Base-by-base conservation (phyloP, 495 filamentous ascomycete species). In the Tuber indicum region DNA sequence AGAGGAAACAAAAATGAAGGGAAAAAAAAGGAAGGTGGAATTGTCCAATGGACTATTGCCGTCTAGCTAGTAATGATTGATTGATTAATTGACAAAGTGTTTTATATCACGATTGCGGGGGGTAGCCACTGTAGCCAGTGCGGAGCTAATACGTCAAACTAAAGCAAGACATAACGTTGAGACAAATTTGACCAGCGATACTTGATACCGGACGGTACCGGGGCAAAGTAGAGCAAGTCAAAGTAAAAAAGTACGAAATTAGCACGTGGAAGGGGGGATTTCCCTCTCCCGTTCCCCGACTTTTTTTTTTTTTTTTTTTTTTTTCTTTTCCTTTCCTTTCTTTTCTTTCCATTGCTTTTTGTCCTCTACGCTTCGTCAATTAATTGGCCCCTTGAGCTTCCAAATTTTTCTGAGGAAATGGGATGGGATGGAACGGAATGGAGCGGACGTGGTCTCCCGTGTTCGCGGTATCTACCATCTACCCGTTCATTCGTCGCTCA, bases 241-340 rank as follows among this genome's bases (percentile, higher is more conserved):
- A 62, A 62, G 26, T 36, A 36, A 66, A 36, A 66, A 36, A 36
- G 58, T 66, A 66, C 8, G 14, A 62, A 32, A 36, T 66, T 66
- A 36, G 58, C 58, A 66, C 58, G 58, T 66, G 58, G 26, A 36
- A 66, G 5, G 12, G 12, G 36, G 26, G 58, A 36, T 66, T 66
- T 66, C 14, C 26, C 26, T 17, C 36, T 77, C 72, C 71, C 71
- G 49, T 78, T 73, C 70, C 72, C 44, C 75, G 58, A 75, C 74
- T 42, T 46, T 74, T 77, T 44, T 81, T 81, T 81, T 72, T 78
- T 77, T 77, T 74, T 75, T 72, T 16, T 9, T 14, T 19, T 3
- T 41, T 16, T 58, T 36, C 19, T 41, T 72, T 21, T 69, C 36
- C 32, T 36, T 32, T 32, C 32, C 32, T 32, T 32, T 32, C 5